Evolutionary conservation across 495 filamentous ascomycete genomes (phyloP), one percentile per base, ranked within the genome.

Genomic region (Lasiosphaeria ovina): DNA sequence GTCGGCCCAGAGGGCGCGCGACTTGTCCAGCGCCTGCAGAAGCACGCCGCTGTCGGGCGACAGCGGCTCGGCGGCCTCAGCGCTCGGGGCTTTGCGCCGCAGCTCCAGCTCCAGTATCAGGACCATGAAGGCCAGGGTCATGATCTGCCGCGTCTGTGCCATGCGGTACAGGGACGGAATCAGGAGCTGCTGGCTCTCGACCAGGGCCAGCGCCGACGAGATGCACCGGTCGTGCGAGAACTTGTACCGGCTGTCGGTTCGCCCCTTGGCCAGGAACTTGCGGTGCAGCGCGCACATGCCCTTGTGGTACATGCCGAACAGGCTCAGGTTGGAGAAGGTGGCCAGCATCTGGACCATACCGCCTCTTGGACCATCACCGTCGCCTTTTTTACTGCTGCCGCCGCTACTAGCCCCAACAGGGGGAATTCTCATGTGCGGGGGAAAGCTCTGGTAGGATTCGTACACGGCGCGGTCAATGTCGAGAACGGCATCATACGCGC

Each of bases 281-380:
- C 70, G 61, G 50, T 74, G 72, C 9, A 75, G 61, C 33, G 70
- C 51, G 10, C 69, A 63, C 16, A 68, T 60, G 14, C 65, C 60
- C 38, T 65, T 69, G 10, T 63, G 64, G 49, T 62, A 74, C 17
- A 57, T 57, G 54, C 62, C 40, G 33, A 72, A 62, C 12, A 69
- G 51, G 10, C 62, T 66, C 9, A 62, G 52, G 6, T 68, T 54
- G 10, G 63, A 55, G 54, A 72, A 33, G 34, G 47, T 52, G 51
- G 57, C 9, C 44, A 47, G 12, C 12, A 4, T 47, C 24, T 24
- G 24, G 62, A 47, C 24, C 24, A 24, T 24, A 24, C 2, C 2
- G 24, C 24, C 24, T 24, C 24, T 24, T 24, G 24, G 24, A 24
- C 24, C 24, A 24, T 24, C 24, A 24, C 24, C 24, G 24, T 2